These are phyloP conservation scores for Leishmania amazonensis DNA, from an alignment of 208 protist species.

Conservation along the genomic window DNA sequence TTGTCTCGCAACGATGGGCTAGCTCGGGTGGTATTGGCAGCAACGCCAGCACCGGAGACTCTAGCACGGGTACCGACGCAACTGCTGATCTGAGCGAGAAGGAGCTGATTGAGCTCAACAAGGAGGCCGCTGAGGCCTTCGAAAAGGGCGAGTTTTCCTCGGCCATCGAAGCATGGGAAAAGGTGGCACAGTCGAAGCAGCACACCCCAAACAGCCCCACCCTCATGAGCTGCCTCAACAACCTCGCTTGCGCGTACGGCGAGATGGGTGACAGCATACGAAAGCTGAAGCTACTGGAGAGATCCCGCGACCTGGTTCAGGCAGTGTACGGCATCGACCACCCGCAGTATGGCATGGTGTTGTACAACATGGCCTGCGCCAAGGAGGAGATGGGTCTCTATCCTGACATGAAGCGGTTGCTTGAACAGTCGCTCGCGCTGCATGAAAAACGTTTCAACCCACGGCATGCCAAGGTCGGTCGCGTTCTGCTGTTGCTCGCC, in stretches of 20 bases:
- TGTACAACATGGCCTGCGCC: conserved; percentile 85
- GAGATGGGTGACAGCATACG: conserved; percentile 73
- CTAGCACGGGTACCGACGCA: neutral
- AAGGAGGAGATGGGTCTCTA: conserved; percentile 80
- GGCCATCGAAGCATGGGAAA: conserved; percentile 77
- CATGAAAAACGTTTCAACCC: conserved; percentile 74
- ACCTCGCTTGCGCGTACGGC: conserved; percentile 88
- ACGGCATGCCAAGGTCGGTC: conserved; percentile 76
- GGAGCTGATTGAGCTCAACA: conserved; percentile 70
- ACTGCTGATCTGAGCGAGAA: conserved; percentile 18
- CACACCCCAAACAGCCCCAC: conserved; percentile 58
- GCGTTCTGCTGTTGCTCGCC: conserved; percentile 76
- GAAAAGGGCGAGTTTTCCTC: conserved; percentile 61
- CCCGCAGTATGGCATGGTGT: conserved; percentile 87
- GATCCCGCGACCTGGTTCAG: conserved; percentile 59
- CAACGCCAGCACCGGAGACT: neutral
- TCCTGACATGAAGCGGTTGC: conserved; percentile 70
- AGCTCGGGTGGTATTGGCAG: conserved; percentile 4
- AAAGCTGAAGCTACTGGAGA: conserved; percentile 79
- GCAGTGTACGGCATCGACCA: conserved; percentile 72
- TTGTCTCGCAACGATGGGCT: neutral
- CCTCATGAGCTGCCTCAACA: conserved; percentile 85
- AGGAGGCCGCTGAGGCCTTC: conserved; percentile 53
- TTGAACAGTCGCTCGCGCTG: conserved; percentile 64
- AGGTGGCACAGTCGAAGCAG: conserved; percentile 44